These are phyloP conservation scores for Cetraspora pellucida DNA, from an alignment of 192 early-diverging fungal species.

Conservation along the genomic window DNA sequence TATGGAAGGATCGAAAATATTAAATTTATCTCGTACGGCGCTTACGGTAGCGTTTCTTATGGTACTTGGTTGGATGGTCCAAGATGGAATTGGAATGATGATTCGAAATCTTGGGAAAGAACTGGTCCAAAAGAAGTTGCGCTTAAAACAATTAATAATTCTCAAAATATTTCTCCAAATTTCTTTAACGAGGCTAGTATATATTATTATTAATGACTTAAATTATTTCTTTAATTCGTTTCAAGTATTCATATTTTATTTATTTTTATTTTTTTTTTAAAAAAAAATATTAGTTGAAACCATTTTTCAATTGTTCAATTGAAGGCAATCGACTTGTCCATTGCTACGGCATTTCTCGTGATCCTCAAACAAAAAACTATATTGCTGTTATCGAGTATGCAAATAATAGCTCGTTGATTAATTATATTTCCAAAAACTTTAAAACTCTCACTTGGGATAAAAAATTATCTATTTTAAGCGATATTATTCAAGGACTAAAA, in stretches of 20 bases:
- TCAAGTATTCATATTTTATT: too few species aligned
- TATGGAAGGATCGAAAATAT: not conserved
- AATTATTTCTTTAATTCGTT: not conserved
- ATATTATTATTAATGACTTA: not conserved
- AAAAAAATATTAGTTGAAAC: not conserved
- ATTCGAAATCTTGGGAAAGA: not conserved
- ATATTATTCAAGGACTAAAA: not conserved
- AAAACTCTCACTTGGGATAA: constrained; percentile 2
- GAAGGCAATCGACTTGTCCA: not conserved
- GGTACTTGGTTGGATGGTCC: constrained; percentile 17
- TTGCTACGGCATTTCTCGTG: constrained; percentile 11
- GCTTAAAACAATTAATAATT: not conserved
- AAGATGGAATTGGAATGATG: constrained; percentile 12
- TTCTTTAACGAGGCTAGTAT: not conserved
- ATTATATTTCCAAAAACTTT: not conserved
- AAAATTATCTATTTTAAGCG: not conserved
- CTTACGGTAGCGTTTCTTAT: not conserved
- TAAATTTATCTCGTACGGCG: not conserved
- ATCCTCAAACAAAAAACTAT: constrained; percentile 5
- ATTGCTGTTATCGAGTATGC: constrained; percentile 8
- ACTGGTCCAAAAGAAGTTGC: constrained; percentile 3
- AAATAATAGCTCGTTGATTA: not conserved
- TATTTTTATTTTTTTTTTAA: too few species aligned
- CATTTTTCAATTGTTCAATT: not conserved
- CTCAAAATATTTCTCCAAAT: not conserved